Evolutionary conservation across 441 rosid species (phyloP).

Genomic region (Croton laevigatus): DNA sequence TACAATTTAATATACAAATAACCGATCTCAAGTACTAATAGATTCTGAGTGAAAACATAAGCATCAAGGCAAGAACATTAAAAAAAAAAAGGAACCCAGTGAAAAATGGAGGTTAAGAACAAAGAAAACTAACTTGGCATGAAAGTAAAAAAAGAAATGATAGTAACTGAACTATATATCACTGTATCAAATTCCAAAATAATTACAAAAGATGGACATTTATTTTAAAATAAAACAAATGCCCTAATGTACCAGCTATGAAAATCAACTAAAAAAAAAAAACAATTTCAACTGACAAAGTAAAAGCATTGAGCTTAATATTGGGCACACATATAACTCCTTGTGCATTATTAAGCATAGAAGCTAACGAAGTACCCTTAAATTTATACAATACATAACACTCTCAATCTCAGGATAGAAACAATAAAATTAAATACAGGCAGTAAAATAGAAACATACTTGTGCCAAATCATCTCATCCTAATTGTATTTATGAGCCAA

Average conservation of each 20-base stretch:
- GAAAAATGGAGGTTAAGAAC: no score
- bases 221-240: neutral
- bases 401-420: neutral
- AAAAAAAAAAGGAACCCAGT: no score
- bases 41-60: no score
- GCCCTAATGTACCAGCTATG: constrained; percentile 23
- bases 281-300: constrained; percentile 31
- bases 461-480: constrained; percentile 90
- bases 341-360: neutral
- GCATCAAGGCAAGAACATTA: no score
- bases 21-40: no score
- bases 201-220: neutral
- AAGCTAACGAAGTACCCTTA: neutral
- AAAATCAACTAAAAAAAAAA: constrained; percentile 34
- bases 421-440: no score
- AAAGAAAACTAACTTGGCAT: no score
- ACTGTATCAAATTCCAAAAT: neutral
- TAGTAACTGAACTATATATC: neutral
- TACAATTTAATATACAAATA: no score
- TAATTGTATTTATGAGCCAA: constrained; percentile 90
- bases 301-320: constrained; percentile 27
- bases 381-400: constrained; percentile 2
- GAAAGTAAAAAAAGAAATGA: no score
- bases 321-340: constrained; percentile 42
- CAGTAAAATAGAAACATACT: constrained; percentile 39